Conservation (phyloP, 805 yeast genomes). For the Candida sonorensis region DNA sequence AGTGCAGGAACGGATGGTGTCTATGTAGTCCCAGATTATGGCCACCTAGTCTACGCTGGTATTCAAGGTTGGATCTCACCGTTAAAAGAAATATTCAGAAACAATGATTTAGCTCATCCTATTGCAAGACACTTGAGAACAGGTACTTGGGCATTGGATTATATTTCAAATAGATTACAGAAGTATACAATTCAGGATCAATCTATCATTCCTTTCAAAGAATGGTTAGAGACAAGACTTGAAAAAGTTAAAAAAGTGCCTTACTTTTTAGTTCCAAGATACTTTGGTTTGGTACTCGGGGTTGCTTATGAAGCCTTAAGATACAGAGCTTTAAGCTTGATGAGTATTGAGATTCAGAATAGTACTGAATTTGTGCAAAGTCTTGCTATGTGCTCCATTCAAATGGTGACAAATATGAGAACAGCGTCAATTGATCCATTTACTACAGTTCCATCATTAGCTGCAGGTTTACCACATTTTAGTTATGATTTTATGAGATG, state of each 20-base stretch:
- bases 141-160: slow-evolving; percentile 90
- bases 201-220: slow-evolving; percentile 47
- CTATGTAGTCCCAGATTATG: slow-evolving; percentile 68
- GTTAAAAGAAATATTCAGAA: slow-evolving; percentile 51
- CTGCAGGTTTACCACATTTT: slow-evolving; percentile 96
- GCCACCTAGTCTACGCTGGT: slow-evolving; percentile 79
- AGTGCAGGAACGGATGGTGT: slow-evolving; percentile 67
- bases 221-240: slow-evolving; percentile 65
- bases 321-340: slow-evolving; percentile 51
- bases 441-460: slow-evolving; percentile 62
- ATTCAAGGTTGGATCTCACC: slow-evolving; percentile 86
- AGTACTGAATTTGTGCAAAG: slow-evolving; percentile 73
- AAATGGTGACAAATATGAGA: slow-evolving; percentile 72
- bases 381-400: slow-evolving; percentile 75
- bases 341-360: slow-evolving; percentile 46
- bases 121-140: slow-evolving; percentile 70
- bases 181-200: slow-evolving; percentile 40
- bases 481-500: slow-evolving; percentile 89
- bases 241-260: slow-evolving; percentile 63
- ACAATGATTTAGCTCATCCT: slow-evolving; percentile 80
- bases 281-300: slow-evolving; percentile 77
- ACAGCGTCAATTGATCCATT: slow-evolving; percentile 71
- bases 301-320: slow-evolving; percentile 80
- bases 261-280: slow-evolving; percentile 75
- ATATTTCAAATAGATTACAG: slow-evolving; percentile 52